Base-by-base conservation (phyloP, 495 filamentous ascomycete species). In the Tuber calosporum region DNA sequence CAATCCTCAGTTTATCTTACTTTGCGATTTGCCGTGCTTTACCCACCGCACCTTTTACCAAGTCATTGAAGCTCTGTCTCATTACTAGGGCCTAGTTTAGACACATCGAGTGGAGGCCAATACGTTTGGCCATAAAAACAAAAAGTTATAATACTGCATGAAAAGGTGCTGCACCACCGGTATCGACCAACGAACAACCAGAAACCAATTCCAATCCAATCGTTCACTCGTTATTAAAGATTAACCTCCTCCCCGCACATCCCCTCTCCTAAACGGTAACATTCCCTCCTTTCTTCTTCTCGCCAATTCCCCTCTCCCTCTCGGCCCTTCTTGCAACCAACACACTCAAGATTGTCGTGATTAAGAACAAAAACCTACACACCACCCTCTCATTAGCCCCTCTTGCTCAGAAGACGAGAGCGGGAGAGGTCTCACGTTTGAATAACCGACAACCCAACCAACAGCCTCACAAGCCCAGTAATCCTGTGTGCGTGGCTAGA, bases 361-460 rank as follows among this genome's bases (percentile, higher is more conserved):
- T 62, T 34, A 80, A 77, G 68, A 80, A 80, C 53, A 80, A 37
- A 69, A 78, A 68, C 19, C 76, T 78, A 45, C 40, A 19, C 22
- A 39, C 19, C 17, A 26, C 37, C 38, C 2, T 48, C 19, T 75
- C 1, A 34, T 45, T 62, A 19, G 26, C 4, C 30, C 17, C 41
- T 36, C 22, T 20, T 53, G 11, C 4, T n/a, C 9, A 20, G 19
- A 45, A 19, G 34, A 0, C 11, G 4, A 30, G 4, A 1, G 0
- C 9, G 9, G 20, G 9, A 37, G 1, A 45, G n/a, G 34, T 40
- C 77, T 79, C 58, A 79, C 77, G 75, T 30, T 40, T 79, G 77
- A 36, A 79, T 79, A 48, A 79, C 41, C 19, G 73, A 69, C n/a
- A 79, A 69, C 8, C n/a, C 77, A 40, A 41, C 67, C 20, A 79